Conservation (phyloP, 108 stramenopile genomes). For the Cyclotella baltica region DNA sequence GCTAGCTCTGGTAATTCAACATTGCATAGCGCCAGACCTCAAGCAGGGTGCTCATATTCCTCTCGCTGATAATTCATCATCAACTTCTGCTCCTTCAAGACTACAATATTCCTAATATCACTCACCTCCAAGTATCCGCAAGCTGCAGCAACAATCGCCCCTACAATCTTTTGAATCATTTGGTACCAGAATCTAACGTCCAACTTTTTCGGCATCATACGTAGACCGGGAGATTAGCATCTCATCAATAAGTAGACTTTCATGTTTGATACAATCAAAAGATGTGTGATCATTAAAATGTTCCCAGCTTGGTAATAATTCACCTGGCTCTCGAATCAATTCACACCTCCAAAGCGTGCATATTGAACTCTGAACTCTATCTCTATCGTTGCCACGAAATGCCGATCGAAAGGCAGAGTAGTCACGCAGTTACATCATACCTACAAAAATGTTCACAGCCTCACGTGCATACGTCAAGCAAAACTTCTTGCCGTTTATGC, state of each 20-base stretch:
- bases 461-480: conserved; percentile 36
- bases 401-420: conserved; percentile 80
- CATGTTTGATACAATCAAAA: conserved; percentile 1
- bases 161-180: conserved; percentile 82
- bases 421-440: conserved; percentile 36
- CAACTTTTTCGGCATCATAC: conserved; percentile 29
- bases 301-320: conserved; percentile 53
- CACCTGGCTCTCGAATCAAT: conserved; percentile 28
- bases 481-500: conserved; percentile 52
- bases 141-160: conserved; percentile 74
- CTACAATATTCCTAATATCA: conserved; percentile 42
- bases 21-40: conserved; percentile 45
- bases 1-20: conserved; percentile 35
- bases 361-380: conserved; percentile 48
- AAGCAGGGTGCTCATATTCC: conserved; percentile 53
- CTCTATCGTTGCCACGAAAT: conserved; percentile 64
- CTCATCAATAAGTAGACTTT: conserved; percentile 41
- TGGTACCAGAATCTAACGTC: conserved; percentile 87
- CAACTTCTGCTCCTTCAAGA: no score
- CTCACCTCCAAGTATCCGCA: conserved; percentile 49
- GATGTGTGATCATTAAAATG: background rate
- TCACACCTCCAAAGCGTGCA: conserved; percentile 58
- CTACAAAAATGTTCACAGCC: conserved; percentile 39
- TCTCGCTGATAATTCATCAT: conserved; percentile 16
- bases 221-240: background rate